These are phyloP conservation scores for Neurospora sublineolata DNA, from an alignment of 495 filamentous ascomycete species.

Conservation along the genomic window DNA sequence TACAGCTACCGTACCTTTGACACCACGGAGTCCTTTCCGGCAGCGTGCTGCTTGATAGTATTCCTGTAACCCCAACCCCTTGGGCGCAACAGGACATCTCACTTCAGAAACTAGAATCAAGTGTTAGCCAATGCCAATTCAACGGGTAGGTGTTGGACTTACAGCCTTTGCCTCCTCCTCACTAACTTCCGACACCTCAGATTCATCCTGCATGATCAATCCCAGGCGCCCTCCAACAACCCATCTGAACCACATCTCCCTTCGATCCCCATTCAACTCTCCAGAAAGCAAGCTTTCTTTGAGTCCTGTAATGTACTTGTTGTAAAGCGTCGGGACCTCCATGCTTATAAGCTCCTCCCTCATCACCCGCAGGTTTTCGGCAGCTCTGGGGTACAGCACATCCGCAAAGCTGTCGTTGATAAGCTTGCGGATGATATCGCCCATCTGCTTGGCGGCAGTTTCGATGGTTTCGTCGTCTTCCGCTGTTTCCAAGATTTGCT, in stretches of 20 bases:
- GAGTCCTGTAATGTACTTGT: constrained; percentile 57
- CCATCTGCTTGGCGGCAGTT: constrained; percentile 66
- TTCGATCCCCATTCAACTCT: constrained; percentile 68
- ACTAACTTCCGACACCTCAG: constrained; percentile 50
- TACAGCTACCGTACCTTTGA: neutral
- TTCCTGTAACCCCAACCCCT: neutral
- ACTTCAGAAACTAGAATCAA: neutral
- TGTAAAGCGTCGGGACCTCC: constrained; percentile 69
- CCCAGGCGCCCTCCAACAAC: constrained; percentile 57
- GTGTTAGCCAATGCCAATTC: neutral
- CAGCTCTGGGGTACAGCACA: constrained; percentile 57
- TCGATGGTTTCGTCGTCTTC: constrained; percentile 50
- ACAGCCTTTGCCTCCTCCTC: constrained; percentile 59
- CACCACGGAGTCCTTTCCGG: neutral
- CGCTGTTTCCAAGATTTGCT: constrained; percentile 57
- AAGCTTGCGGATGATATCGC: constrained; percentile 52
- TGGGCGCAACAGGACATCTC: neutral
- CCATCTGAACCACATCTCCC: constrained; percentile 67
- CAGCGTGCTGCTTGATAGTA: neutral
- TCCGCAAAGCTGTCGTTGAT: constrained; percentile 66
- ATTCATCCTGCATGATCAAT: constrained; percentile 53
- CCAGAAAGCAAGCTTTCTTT: constrained; percentile 61
- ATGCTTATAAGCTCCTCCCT: constrained; percentile 63
- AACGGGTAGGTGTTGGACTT: neutral
- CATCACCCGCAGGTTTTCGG: constrained; percentile 67